Evolutionary conservation across 2,329 filamentous ascomycete genomes (phyloP).

Genomic region (Phyllachora maydis): DNA sequence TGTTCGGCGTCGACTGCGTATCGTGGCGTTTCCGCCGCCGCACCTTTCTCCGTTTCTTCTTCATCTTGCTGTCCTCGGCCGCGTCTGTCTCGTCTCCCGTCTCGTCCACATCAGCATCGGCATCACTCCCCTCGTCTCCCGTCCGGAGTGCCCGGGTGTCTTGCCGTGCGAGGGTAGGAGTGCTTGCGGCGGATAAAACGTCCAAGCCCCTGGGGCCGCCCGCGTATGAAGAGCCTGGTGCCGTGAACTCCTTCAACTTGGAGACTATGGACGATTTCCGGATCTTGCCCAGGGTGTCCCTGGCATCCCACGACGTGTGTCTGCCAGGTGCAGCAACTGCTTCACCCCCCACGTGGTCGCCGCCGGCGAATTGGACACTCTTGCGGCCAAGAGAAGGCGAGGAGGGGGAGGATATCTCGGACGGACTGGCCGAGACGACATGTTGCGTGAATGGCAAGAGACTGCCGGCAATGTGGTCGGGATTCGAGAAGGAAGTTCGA

Average conservation of each 20-base stretch:
- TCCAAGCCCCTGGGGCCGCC: too few species aligned
- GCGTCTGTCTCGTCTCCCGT: conserved; percentile 55
- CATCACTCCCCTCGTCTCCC: conserved; percentile 43
- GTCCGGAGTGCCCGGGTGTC: conserved; percentile 12
- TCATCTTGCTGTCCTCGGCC: conserved; percentile 25
- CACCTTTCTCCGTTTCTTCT: conserved; percentile 41
- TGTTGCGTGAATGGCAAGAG: too few species aligned
- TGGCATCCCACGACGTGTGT: conserved; percentile 45
- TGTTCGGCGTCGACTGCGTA: conserved; percentile 44
- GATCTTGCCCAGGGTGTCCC: conserved; percentile 36
- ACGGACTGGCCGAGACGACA: too few species aligned
- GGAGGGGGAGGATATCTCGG: conserved; percentile 13
- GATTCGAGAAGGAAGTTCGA: conserved; percentile 5
- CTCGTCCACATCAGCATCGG: conserved; percentile 64
- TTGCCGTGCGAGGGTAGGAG: conserved; percentile 22
- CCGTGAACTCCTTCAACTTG: conserved; percentile 57
- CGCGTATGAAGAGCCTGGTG: too few species aligned
- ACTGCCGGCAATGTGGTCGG: too few species aligned
- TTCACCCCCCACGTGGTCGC: conserved; percentile 26
- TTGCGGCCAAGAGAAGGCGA: conserved; percentile 30
- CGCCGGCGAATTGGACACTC: conserved; percentile 58
- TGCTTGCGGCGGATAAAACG: conserved; percentile 24
- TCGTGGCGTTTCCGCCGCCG: conserved; percentile 30
- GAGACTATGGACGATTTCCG: conserved; percentile 51
- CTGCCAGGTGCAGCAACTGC: conserved; percentile 20